Evolutionary conservation across 352 stramenopile genomes (phyloP).

Genomic region (Halophytophthora polymorphica): DNA sequence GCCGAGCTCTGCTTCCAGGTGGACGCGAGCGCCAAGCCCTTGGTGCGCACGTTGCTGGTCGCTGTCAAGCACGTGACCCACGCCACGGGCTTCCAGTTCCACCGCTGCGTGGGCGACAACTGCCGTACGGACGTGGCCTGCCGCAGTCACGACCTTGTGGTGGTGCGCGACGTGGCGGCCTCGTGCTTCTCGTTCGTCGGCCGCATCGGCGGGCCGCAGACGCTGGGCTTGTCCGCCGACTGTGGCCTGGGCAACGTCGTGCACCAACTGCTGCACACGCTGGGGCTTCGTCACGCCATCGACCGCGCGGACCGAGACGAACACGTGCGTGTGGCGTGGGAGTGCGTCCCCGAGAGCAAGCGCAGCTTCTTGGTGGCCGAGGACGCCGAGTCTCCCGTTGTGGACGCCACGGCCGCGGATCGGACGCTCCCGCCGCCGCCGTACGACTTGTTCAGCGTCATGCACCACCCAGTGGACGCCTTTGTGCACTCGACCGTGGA

Average conservation of each 20-base stretch:
- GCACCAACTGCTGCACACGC: conserved; percentile 72
- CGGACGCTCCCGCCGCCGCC: conserved; percentile 20
- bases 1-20: conserved; percentile 69
- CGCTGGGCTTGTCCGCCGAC: conserved; percentile 61
- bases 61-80: conserved; percentile 61
- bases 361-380: conserved; percentile 71
- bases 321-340: conserved; percentile 77
- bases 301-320: conserved; percentile 70
- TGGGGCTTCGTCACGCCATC: conserved; percentile 71
- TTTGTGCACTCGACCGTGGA: conserved; percentile 47
- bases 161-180: conserved; percentile 44
- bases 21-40: conserved; percentile 35
- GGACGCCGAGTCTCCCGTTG: conserved; percentile 22
- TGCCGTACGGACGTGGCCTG: conserved; percentile 47
- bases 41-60: conserved; percentile 38
- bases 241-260: conserved; percentile 77
- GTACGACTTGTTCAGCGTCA: conserved; percentile 87
- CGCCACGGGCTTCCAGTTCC: conserved; percentile 67
- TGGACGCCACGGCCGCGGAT: conserved; percentile 15
- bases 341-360: conserved; percentile 65
- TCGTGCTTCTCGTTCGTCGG: conserved; percentile 82
- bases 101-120: conserved; percentile 41
- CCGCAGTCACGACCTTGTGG: conserved; percentile 51
- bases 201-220: conserved; percentile 61
- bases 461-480: conserved; percentile 70